Conservation (phyloP, 2,329 filamentous ascomycete genomes). For the Setomelanomma holmii region DNA sequence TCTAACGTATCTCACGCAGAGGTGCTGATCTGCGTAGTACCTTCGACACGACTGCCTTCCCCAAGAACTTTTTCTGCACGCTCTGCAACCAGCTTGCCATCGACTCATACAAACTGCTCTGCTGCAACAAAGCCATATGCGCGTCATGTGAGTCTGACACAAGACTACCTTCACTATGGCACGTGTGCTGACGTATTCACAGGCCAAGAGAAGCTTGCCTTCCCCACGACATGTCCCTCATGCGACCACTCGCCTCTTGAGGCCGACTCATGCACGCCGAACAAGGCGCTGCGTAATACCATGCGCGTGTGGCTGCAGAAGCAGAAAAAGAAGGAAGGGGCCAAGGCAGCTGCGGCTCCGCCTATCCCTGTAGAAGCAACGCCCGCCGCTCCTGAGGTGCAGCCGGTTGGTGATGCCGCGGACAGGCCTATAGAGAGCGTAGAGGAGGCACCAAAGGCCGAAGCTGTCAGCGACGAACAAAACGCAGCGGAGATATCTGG, state of each 20-base stretch:
- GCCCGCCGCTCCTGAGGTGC: conserved; percentile 27
- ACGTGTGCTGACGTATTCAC: conserved; percentile 9
- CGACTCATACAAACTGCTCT: conserved; percentile 89
- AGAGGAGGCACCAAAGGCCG: conserved; percentile 27
- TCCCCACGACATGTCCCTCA: conserved; percentile 85
- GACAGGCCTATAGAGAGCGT: conserved; percentile 41
- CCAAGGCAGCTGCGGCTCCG: conserved; percentile 38
- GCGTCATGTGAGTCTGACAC: conserved; percentile 73
- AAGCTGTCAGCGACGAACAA: conserved; percentile 14
- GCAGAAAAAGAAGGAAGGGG: conserved; percentile 69
- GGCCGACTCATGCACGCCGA: conserved; percentile 82
- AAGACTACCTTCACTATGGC: background rate
- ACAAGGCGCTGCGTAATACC: conserved; percentile 90
- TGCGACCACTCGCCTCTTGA: conserved; percentile 92
- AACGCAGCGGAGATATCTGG: conserved; percentile 16
- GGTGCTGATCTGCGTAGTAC: conserved; percentile 61
- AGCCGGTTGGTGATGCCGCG: conserved; percentile 22
- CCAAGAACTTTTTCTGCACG: conserved; percentile 94
- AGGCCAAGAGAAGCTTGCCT: conserved; percentile 55
- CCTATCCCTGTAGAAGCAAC: conserved; percentile 33
- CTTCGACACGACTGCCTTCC: conserved; percentile 81
- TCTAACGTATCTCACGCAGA: background rate
- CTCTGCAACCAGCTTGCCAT: conserved; percentile 90
- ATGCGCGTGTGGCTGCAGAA: conserved; percentile 92
- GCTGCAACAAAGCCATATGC: conserved; percentile 95